These are phyloP conservation scores for Penicillium steckii DNA, from an alignment of 495 filamentous ascomycete species.

Conservation along the genomic window DNA sequence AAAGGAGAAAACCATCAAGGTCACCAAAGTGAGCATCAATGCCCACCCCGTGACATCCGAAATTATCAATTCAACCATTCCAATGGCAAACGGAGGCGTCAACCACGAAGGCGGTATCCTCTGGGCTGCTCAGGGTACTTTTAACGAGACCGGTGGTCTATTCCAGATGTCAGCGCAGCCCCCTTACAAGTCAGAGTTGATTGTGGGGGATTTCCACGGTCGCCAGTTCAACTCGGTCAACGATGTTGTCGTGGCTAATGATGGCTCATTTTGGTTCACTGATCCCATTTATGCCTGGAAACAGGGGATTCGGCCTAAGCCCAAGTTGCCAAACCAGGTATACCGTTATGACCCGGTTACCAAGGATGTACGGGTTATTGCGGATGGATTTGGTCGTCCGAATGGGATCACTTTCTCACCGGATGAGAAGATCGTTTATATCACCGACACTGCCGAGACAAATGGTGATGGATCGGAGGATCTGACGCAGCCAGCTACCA, in stretches of 20 bases:
- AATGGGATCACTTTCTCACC: conserved; percentile 51
- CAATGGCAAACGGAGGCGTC: conserved; percentile 56
- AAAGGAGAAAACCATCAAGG: conserved; percentile 33
- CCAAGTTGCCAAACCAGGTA: conserved; percentile 45
- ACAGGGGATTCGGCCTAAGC: conserved; percentile 43
- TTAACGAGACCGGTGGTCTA: conserved; percentile 49
- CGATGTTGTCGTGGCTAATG: conserved; percentile 41
- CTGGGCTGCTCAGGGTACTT: conserved; percentile 53
- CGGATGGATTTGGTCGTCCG: conserved; percentile 48
- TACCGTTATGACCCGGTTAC: conserved; percentile 53
- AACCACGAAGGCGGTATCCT: conserved; percentile 43
- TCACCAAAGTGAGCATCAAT: conserved; percentile 33
- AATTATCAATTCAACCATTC: conserved; percentile 41
- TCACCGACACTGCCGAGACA: conserved; percentile 46
- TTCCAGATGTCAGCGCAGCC: conserved; percentile 27
- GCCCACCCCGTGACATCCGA: conserved; percentile 32
- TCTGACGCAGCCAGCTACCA: conserved; percentile 18
- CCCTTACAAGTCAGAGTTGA: conserved; percentile 30
- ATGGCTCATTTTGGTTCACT: conserved; percentile 55
- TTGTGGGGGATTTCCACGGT: conserved; percentile 44
- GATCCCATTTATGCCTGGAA: conserved; percentile 51
- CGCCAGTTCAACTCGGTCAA: conserved; percentile 47
- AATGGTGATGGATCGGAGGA: conserved; percentile 24
- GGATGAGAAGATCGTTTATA: conserved; percentile 46
- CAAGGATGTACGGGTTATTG: conserved; percentile 45